These are phyloP conservation scores for Clathrospora elynae DNA, from an alignment of 2,329 filamentous ascomycete species.

Conservation along the genomic window DNA sequence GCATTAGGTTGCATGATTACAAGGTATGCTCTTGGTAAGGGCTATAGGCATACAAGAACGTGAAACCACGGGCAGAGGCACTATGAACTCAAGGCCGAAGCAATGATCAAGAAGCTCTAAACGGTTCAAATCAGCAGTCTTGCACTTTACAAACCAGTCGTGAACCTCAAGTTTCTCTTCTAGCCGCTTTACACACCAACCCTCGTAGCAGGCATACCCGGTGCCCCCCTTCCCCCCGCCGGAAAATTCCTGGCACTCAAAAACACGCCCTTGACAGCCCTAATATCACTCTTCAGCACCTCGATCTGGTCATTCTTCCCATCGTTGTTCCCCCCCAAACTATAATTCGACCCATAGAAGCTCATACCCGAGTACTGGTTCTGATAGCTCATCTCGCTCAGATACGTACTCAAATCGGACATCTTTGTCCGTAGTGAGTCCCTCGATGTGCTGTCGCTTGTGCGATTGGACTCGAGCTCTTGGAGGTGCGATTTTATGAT, in stretches of 20 bases:
- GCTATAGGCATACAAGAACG: too few relatives aligned
- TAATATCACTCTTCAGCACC: slow-evolving; percentile 73
- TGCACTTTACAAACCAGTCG: too few relatives aligned
- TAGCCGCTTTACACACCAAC: slow-evolving; percentile 17
- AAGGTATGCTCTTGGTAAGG: neutral
- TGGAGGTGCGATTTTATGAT: slow-evolving; percentile 58
- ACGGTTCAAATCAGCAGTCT: too few relatives aligned
- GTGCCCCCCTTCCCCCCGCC: slow-evolving; percentile 29
- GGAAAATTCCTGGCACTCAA: slow-evolving; percentile 75
- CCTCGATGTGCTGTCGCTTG: slow-evolving; percentile 58
- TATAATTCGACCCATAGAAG: slow-evolving; percentile 39
- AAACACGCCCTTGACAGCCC: slow-evolving; percentile 78
- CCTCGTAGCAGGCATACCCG: slow-evolving; percentile 29
- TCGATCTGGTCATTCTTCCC: slow-evolving; percentile 72
- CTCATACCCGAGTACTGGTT: slow-evolving; percentile 51
- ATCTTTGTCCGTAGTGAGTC: slow-evolving; percentile 57
- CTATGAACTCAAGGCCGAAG: too few relatives aligned
- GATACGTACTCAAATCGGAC: slow-evolving; percentile 65
- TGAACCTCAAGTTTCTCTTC: neutral
- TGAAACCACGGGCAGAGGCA: too few relatives aligned
- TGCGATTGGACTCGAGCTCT: slow-evolving; percentile 56
- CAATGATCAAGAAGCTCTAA: too few relatives aligned
- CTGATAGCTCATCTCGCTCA: slow-evolving; percentile 55
- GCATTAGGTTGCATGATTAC: too few relatives aligned
- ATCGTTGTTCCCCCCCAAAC: slow-evolving; percentile 53